Percentiles rank a stretch among this genome's conserved stretches.
phyloP scores from a whole-genome alignment of 2,329 filamentous ascomycete species.

The Dothideomycetes sp. region DNA sequence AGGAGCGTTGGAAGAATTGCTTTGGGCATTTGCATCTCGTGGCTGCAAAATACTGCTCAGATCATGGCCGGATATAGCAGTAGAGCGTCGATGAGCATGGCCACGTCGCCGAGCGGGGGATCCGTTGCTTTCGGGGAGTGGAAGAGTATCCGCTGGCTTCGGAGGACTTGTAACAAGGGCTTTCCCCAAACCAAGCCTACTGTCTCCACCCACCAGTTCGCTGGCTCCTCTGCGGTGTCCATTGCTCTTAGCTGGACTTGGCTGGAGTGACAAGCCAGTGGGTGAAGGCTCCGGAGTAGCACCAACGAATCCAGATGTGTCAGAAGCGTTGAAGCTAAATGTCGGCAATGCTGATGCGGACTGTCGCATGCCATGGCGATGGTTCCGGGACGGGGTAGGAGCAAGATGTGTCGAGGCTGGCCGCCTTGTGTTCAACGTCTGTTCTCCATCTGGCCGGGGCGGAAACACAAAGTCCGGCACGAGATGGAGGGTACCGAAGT shows the following conservation, averaged over 20 bases:
- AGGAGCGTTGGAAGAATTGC: slow-evolving; percentile 4
- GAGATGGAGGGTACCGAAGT: slow-evolving; percentile 30
- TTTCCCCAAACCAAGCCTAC: slow-evolving; percentile 41
- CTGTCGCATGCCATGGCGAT: slow-evolving; percentile 28
- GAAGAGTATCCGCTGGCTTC: slow-evolving; percentile 52
- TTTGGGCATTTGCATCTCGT: slow-evolving; percentile 36
- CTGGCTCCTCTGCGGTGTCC: slow-evolving; percentile 71
- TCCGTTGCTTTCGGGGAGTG: slow-evolving; percentile 42
- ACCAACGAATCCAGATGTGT: slow-evolving; percentile 25
- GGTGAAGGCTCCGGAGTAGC: slow-evolving; percentile 32
- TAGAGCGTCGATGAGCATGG: slow-evolving; percentile 73
- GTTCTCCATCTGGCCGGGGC: slow-evolving; percentile 26
- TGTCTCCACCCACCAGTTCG: slow-evolving; percentile 74
- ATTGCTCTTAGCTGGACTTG: slow-evolving; percentile 44
- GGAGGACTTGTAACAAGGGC: slow-evolving; percentile 62
- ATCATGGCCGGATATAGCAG: slow-evolving; percentile 75
- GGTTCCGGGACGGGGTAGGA: slow-evolving; percentile 30
- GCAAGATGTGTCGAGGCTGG: slow-evolving; percentile 28
- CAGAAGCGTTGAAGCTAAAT: slow-evolving; percentile 42
- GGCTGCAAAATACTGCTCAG: slow-evolving; percentile 60
- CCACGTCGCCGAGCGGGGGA: slow-evolving; percentile 51
- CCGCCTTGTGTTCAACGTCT: slow-evolving; percentile 18
- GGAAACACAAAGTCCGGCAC: slow-evolving; percentile 41
- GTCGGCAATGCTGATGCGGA: slow-evolving; percentile 37
- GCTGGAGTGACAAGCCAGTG: slow-evolving; percentile 23